Percentiles rank a stretch among this genome's conserved stretches.
Evolutionary conservation across 257 asterid genomes (phyloP).

Genomic region (Solanum verrucosum): DNA sequence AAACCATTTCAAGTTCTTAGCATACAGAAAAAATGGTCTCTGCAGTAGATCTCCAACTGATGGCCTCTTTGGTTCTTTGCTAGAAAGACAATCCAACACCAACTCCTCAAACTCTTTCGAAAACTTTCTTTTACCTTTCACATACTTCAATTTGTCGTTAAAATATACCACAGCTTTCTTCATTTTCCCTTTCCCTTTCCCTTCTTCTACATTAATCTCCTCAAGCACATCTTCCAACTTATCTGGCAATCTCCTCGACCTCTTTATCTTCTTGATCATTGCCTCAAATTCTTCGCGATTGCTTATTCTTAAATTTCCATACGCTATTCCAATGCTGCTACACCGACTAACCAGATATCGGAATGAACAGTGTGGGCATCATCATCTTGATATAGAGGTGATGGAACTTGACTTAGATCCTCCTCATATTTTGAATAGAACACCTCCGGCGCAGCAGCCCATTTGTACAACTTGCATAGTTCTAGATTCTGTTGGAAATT

Average conservation of each 20-base stretch:
- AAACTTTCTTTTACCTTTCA: background rate
- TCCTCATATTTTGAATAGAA: background rate
- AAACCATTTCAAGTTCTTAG: background rate
- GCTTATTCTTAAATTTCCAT: background rate
- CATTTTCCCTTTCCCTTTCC: background rate
- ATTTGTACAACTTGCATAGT: background rate
- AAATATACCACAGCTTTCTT: background rate
- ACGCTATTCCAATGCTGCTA: background rate
- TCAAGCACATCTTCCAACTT: background rate
- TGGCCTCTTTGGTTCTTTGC: background rate
- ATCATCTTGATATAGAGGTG: background rate
- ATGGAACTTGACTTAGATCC: background rate
- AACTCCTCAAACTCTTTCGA: background rate
- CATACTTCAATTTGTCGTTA: background rate
- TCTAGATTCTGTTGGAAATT: background rate
- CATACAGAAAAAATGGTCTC: background rate
- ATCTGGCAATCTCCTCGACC: background rate
- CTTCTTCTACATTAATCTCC: background rate
- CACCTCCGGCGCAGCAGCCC: background rate
- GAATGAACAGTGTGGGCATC: background rate
- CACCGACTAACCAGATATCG: background rate
- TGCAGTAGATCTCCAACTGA: background rate
- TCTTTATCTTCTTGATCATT: background rate
- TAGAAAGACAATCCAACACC: background rate
- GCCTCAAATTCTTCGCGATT: background rate